These are phyloP conservation scores for Camelina neglecta DNA, from an alignment of 345 rosid genomes.

Conservation along the genomic window DNA sequence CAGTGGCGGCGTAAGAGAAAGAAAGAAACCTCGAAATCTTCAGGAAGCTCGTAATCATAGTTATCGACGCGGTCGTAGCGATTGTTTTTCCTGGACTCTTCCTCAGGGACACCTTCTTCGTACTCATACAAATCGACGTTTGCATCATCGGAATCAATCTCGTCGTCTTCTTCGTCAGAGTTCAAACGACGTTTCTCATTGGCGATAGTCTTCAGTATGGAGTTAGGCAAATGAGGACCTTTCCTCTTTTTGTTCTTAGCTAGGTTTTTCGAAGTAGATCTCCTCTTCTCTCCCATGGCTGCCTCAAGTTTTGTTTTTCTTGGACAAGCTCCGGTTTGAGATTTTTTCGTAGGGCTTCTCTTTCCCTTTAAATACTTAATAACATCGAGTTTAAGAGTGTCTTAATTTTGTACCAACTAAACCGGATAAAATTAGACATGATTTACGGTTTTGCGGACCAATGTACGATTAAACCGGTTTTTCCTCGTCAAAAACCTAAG, in stretches of 20 bases:
- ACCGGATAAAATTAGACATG: no score
- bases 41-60: constrained; percentile 72
- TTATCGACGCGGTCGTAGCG: constrained; percentile 77
- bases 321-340: constrained; percentile 3
- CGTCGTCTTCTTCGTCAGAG: constrained; percentile 67
- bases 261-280: constrained; percentile 37
- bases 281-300: constrained; percentile 41
- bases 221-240: constrained; percentile 80
- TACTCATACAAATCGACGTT: constrained; percentile 77
- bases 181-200: constrained; percentile 51
- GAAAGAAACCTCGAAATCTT: constrained; percentile 61
- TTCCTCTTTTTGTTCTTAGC: constrained; percentile 35
- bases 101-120: constrained; percentile 76
- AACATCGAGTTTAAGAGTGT: background rate
- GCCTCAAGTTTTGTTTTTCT: background rate
- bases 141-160: constrained; percentile 56
- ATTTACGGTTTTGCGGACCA: no score
- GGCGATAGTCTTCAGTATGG: constrained; percentile 62
- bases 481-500: no score
- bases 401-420: no score
- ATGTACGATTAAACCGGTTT: no score
- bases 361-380: background rate
- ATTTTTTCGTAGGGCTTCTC: constrained; percentile 29
- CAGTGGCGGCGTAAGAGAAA: constrained; percentile 12
- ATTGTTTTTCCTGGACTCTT: constrained; percentile 77